These are phyloP conservation scores for Aureobasidium melanogenum DNA, from an alignment of 2,329 filamentous ascomycete species.

Conservation along the genomic window DNA sequence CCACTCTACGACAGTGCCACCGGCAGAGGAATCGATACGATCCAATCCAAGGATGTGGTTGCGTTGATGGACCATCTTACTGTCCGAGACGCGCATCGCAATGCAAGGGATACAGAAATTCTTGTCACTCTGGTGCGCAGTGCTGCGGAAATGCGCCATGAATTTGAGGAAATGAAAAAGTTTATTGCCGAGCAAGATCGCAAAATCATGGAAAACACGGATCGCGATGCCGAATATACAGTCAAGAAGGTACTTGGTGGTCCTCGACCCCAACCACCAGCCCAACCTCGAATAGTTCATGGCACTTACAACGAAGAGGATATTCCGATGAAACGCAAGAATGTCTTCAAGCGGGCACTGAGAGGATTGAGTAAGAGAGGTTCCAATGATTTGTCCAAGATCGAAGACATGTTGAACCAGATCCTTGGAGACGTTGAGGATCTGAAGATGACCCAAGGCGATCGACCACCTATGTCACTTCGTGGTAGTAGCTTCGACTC, in stretches of 20 bases:
- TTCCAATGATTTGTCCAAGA: conserved; percentile 75
- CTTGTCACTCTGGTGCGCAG: conserved; percentile 87
- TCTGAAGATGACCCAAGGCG: conserved; percentile 33
- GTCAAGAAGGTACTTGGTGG: conserved; percentile 75
- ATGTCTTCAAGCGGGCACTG: conserved; percentile 87
- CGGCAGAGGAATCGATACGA: conserved; percentile 78
- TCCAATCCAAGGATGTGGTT: conserved; percentile 93
- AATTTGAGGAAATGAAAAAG: conserved; percentile 90
- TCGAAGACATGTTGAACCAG: conserved; percentile 85
- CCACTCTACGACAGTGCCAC: conserved; percentile 86
- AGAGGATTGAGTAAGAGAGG: conserved; percentile 84
- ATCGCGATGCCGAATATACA: conserved; percentile 79
- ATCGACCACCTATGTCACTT: conserved; percentile 18
- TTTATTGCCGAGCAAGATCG: conserved; percentile 86
- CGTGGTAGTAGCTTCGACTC: conserved; percentile 49
- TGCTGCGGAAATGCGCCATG: conserved; percentile 93
- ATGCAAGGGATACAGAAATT: conserved; percentile 93
- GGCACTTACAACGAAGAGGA: conserved; percentile 45
- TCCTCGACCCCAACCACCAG: conserved; percentile 59
- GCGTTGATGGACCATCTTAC: conserved; percentile 98
- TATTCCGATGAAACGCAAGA: conserved; percentile 69
- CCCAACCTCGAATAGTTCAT: conserved; percentile 46
- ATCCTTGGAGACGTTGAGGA: conserved; percentile 84
- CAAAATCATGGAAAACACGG: conserved; percentile 76
- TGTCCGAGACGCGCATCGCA: conserved; percentile 91